phyloP scores from a whole-genome alignment of 2,329 filamentous ascomycete species.

The Lachnum nothofagi region DNA sequence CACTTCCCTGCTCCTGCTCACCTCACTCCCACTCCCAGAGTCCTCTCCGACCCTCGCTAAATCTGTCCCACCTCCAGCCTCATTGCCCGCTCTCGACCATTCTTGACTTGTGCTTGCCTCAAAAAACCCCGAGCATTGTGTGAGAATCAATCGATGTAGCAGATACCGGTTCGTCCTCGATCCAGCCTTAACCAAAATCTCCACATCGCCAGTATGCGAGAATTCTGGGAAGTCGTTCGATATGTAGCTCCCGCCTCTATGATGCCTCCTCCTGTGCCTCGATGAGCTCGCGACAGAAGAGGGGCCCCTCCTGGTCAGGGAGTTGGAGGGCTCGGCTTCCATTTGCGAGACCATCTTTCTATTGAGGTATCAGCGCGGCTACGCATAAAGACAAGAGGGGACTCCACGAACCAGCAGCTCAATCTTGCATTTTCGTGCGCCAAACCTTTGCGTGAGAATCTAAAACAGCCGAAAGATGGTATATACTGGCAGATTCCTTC shows the following conservation, averaged over 20 bases:
- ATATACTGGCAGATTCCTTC: slow-evolving; percentile 7
- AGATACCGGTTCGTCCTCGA: slow-evolving; percentile 77
- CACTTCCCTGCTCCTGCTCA: slow-evolving; percentile 25
- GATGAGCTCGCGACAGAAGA: slow-evolving; percentile 52
- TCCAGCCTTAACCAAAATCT: slow-evolving; percentile 71
- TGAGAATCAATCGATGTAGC: slow-evolving; percentile 79
- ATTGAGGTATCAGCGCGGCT: background rate
- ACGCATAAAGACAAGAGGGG: background rate
- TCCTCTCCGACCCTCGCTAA: slow-evolving; percentile 50
- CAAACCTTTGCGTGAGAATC: background rate
- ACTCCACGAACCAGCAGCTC: slow-evolving; percentile 1
- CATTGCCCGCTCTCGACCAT: slow-evolving; percentile 51
- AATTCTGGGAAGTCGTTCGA: slow-evolving; percentile 93
- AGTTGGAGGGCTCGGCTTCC: slow-evolving; percentile 41
- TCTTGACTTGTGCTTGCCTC: slow-evolving; percentile 77
- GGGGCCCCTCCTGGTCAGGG: slow-evolving; percentile 54
- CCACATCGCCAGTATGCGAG: slow-evolving; percentile 83
- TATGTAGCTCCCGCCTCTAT: slow-evolving; percentile 61
- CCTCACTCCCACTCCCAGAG: slow-evolving; percentile 38
- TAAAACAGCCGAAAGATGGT: background rate
- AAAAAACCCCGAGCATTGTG: slow-evolving; percentile 90
- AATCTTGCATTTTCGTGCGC: slow-evolving; percentile 13
- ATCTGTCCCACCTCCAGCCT: slow-evolving; percentile 29
- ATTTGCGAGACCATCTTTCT: slow-evolving; percentile 58
- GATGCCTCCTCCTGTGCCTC: slow-evolving; percentile 66